A percentile compares a stretch with the other conserved stretches of the same genome.
phyloP scores from a whole-genome alignment of 257 asterid genomes.

The Eucommia ulmoides region DNA sequence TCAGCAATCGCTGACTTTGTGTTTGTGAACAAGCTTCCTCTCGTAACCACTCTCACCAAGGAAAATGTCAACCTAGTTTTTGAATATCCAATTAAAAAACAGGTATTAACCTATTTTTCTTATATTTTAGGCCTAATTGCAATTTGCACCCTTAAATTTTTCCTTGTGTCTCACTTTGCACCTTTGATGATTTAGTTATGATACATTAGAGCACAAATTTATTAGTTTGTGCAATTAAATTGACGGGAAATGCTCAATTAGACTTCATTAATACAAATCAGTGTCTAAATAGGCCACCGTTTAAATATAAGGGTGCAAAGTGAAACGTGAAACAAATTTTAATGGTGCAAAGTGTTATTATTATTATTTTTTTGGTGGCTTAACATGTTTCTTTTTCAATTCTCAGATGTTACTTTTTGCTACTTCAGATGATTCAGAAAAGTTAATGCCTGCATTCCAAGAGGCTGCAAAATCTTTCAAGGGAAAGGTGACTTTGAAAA shows the following conservation, averaged over 20 bases:
- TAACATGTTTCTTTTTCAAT: conserved; percentile 5
- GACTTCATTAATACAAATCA: too few relatives aligned
- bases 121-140: too few relatives aligned
- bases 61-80: conserved; percentile 72
- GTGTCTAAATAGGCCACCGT: too few relatives aligned
- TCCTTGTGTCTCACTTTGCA: too few relatives aligned
- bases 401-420: conserved; percentile 78
- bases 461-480: conserved; percentile 85
- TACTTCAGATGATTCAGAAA: conserved; percentile 35
- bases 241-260: too few relatives aligned
- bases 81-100: conserved; percentile 71
- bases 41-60: conserved; percentile 63
- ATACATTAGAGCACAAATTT: too few relatives aligned
- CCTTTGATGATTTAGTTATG: too few relatives aligned
- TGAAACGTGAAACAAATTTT: too few relatives aligned
- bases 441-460: conserved; percentile 53
- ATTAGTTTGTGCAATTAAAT: too few relatives aligned
- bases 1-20: conserved; percentile 59
- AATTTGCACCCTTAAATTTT: too few relatives aligned
- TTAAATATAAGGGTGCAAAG: too few relatives aligned
- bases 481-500: conserved; percentile 56
- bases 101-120: conserved; percentile 42
- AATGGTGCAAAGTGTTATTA: neutral
- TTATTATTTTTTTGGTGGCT: conserved; percentile 4
- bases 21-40: conserved; percentile 74